Evolutionary conservation across 2,329 filamentous ascomycete genomes (phyloP), one percentile per base, ranked within the genome.

Genomic region (Xylaria sp.): DNA sequence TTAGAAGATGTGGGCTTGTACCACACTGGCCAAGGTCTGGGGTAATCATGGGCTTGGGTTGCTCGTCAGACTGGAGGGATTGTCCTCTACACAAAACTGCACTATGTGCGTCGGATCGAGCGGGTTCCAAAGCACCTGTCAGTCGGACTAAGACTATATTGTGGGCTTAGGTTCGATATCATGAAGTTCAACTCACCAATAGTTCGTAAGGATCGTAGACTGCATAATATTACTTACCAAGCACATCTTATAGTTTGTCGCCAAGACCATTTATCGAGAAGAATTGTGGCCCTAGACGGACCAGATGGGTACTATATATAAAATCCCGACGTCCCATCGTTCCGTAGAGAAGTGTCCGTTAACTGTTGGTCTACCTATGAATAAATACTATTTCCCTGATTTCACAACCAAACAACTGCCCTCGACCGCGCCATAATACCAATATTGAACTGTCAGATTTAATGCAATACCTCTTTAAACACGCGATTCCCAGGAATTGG

Each of bases 181-280:
- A 30, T 48, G 45, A 62, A 48, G 21, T 39, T 50, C 45, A 34
- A 65, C 30, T 54, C n/a, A n/a, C 61, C 14, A 55, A 57, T 51
- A 21, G 36, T 53, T 17, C 21, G 47, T 47, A 30, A 9, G 34
- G 51, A 42, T 54, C 32, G 14, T 32, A 17, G 21, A 36, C 27
- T 19, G 27, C 47, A 61, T 61, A 27, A 19, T 45, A 55, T 48
- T 9, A 42, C 39, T 14, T 60, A 47, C 24, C 34, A 5, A 17
- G 36, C 21, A 32, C 51, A 19, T 21, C 50, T 19, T n/a, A 36
- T 39, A 53, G 42, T 58, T n/a, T 14, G 34, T 17, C 55, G 60
- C 64, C 64, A 54, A 67, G 59, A 17, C 36, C 39, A 39, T 48
- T 24, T n/a, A 17, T 47, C n/a, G 36, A 47, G 45, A 30, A 19